A percentile compares a stretch with the other conserved stretches of the same genome.
Conservation (phyloP, 2,329 filamentous ascomycete species). For the Atkinsonella texensis region DNA sequence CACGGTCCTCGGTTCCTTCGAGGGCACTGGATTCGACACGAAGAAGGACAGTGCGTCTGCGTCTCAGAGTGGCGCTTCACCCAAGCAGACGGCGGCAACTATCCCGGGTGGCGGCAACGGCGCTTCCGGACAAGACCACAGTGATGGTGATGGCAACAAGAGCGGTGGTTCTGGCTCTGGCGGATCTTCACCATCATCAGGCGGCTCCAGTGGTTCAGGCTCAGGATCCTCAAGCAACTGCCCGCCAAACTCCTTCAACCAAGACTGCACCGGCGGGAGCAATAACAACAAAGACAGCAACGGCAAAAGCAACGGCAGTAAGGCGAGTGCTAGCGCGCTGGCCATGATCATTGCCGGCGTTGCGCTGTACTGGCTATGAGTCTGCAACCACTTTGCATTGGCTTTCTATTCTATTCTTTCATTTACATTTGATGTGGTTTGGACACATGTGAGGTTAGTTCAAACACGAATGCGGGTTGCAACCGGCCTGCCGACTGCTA, state of each 20-base stretch:
- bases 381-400: not conserved
- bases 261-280: conserved; percentile 20
- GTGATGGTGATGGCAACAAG: not conserved
- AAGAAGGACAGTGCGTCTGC: conserved; percentile 25
- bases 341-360: conserved; percentile 25
- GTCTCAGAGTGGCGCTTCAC: conserved; percentile 9
- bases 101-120: conserved; percentile 19
- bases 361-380: conserved; percentile 24
- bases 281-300: conserved; percentile 12
- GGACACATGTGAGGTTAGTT: too few species aligned
- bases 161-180: conserved; percentile 16
- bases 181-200: conserved; percentile 10
- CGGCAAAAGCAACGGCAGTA: conserved; percentile 20
- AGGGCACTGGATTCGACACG: conserved; percentile 72
- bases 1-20: conserved; percentile 67
- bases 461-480: too few species aligned
- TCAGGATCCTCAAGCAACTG: conserved; percentile 19
- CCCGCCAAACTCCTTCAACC: conserved; percentile 26
- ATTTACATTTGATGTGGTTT: too few species aligned
- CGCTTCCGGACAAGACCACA: conserved; percentile 14
- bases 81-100: conserved; percentile 14
- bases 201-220: conserved; percentile 11
- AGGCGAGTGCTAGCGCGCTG: conserved; percentile 22
- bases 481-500: too few species aligned
- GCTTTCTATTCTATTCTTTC: not conserved